phyloP scores from a whole-genome alignment of 352 stramenopile genomes.

The Globisporangium iwayamae region DNA sequence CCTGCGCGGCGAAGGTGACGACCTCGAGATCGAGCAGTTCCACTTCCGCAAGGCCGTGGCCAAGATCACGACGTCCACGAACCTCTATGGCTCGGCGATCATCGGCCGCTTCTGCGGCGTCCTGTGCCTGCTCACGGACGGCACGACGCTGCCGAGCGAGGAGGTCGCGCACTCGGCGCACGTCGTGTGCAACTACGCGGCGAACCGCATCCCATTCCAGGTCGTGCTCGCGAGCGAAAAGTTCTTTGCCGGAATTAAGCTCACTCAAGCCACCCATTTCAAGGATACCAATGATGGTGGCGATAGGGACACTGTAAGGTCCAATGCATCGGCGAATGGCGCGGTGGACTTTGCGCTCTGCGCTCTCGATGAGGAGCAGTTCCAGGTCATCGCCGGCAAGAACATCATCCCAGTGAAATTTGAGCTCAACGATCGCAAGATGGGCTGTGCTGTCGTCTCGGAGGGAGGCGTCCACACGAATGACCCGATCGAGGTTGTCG shows the following conservation, averaged over 20 bases:
- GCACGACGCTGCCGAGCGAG: conserved; percentile 39
- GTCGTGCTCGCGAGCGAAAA: conserved; percentile 38
- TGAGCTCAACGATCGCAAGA: conserved; percentile 54
- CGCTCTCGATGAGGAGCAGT: conserved; percentile 52
- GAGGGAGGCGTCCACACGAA: conserved; percentile 19
- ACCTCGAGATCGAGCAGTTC: conserved; percentile 62
- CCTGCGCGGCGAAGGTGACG: conserved; percentile 37
- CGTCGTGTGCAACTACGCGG: conserved; percentile 51
- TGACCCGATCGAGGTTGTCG: conserved; percentile 47
- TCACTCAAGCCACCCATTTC: conserved; percentile 6
- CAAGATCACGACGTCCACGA: conserved; percentile 46
- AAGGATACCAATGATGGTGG: neutral
- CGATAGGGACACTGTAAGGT: neutral
- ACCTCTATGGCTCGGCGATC: conserved; percentile 42
- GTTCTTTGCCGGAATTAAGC: conserved; percentile 42
- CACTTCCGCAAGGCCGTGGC: conserved; percentile 60
- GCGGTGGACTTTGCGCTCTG: conserved; percentile 43
- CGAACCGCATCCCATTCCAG: conserved; percentile 40
- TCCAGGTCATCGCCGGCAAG: conserved; percentile 32
- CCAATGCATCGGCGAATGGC: conserved; percentile 8
- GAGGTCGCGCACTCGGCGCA: conserved; percentile 33
- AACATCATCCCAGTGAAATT: conserved; percentile 47
- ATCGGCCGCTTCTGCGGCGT: conserved; percentile 44
- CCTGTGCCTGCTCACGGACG: conserved; percentile 51
- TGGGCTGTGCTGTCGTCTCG: conserved; percentile 32